These are phyloP conservation scores for Dryadomyces quercus-mongolicae DNA, from an alignment of 2,329 filamentous ascomycete species.

Conservation along the genomic window DNA sequence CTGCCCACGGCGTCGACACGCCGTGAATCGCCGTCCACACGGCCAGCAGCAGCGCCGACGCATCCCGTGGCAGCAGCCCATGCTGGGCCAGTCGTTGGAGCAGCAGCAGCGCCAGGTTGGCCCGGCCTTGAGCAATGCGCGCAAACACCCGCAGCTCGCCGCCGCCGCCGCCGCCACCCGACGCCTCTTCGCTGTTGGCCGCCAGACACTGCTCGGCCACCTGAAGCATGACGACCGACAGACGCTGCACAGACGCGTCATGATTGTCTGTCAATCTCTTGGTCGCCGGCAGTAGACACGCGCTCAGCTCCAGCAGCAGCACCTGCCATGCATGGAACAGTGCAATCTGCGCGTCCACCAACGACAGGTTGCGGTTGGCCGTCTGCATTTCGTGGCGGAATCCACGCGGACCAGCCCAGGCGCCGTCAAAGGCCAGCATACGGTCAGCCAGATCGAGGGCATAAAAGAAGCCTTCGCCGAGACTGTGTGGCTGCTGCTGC, in stretches of 20 bases:
- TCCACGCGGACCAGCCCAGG: slow-evolving; percentile 63
- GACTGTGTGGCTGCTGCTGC: slow-evolving; percentile 45
- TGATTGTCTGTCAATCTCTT: slow-evolving; percentile 32
- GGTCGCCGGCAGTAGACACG: slow-evolving; percentile 34
- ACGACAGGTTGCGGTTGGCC: slow-evolving; percentile 81
- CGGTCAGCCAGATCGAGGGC: slow-evolving; percentile 62
- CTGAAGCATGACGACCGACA: slow-evolving; percentile 41
- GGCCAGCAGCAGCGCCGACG: slow-evolving; percentile 37
- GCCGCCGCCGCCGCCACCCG: slow-evolving; percentile 49
- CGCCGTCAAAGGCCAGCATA: slow-evolving; percentile 64
- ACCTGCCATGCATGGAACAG: slow-evolving; percentile 86
- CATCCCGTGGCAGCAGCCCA: slow-evolving; percentile 34
- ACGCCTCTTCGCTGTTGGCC: slow-evolving; percentile 49
- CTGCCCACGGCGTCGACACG: slow-evolving; percentile 40
- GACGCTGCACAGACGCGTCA: slow-evolving; percentile 31
- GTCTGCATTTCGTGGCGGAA: slow-evolving; percentile 73
- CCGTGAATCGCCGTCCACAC: slow-evolving; percentile 40
- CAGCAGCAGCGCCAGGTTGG: slow-evolving; percentile 70
- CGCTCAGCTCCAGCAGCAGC: slow-evolving; percentile 71
- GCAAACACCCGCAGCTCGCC: slow-evolving; percentile 71
- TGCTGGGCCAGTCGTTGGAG: slow-evolving; percentile 65
- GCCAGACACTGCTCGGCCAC: slow-evolving; percentile 67
- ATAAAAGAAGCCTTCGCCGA: slow-evolving; percentile 76
- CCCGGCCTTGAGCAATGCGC: slow-evolving; percentile 61
- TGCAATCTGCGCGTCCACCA: slow-evolving; percentile 82